Percentiles rank a stretch among this genome's conserved stretches.
These are phyloP conservation scores for Aquanectria penicillioides DNA, from an alignment of 2,329 filamentous ascomycete genomes.

Conservation along the genomic window DNA sequence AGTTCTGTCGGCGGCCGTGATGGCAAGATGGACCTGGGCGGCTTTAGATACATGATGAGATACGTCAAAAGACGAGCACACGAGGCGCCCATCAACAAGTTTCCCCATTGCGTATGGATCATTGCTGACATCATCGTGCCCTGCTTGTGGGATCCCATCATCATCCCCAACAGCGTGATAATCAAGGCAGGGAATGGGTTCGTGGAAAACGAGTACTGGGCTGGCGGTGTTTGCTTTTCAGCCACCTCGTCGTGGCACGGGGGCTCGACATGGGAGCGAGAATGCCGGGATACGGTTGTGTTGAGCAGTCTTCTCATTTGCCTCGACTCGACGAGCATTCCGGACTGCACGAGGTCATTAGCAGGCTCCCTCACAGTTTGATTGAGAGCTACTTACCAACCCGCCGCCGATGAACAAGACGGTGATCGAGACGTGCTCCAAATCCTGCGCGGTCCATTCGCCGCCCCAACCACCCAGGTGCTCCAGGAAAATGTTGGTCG, in stretches of 20 bases:
- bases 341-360: constrained; percentile 60
- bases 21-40: constrained; percentile 51
- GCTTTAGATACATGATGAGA: constrained; percentile 78
- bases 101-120: constrained; percentile 94
- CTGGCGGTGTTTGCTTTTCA: background rate
- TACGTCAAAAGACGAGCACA: constrained; percentile 83
- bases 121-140: constrained; percentile 83
- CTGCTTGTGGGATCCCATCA: constrained; percentile 95
- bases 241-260: background rate
- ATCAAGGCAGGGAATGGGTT: constrained; percentile 89
- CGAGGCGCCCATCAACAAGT: constrained; percentile 81
- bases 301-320: constrained; percentile 76
- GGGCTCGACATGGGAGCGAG: background rate
- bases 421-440: constrained; percentile 93
- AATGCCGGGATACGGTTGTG: constrained; percentile 50
- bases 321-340: constrained; percentile 85
- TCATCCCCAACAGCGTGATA: constrained; percentile 84
- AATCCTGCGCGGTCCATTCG: constrained; percentile 79
- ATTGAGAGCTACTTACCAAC: constrained; percentile 64
- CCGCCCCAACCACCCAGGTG: constrained; percentile 79
- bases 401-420: constrained; percentile 94
- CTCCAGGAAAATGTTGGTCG: constrained; percentile 91
- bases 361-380: background rate
- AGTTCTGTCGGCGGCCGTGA: constrained; percentile 20
- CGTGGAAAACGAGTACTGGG: constrained; percentile 63